phyloP scores from a whole-genome alignment of 495 filamentous ascomycete genomes.

The Penicillium bialowiezense region DNA sequence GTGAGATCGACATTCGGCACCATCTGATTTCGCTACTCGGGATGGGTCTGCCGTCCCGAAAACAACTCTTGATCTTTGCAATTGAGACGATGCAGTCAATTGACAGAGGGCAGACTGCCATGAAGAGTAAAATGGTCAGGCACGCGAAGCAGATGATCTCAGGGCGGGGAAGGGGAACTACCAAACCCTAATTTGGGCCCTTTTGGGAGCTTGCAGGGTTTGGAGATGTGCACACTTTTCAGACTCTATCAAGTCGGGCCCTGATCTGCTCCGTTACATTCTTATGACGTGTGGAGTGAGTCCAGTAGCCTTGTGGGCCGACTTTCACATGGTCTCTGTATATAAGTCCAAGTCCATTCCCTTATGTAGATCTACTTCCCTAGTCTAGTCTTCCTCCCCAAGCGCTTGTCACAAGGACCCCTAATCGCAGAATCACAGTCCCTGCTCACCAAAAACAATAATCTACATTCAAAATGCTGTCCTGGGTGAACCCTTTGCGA shows the following conservation, averaged over 20 bases:
- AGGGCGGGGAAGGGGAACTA: conserved; percentile 7
- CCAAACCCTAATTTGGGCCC: conserved; percentile 9
- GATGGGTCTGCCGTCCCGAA: not conserved
- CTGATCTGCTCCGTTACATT: not conserved
- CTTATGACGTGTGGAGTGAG: conserved; percentile 4
- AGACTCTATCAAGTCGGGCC: not conserved
- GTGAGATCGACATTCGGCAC: conserved; percentile 7
- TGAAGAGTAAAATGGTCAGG: no score
- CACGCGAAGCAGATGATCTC: not conserved
- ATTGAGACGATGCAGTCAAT: not conserved
- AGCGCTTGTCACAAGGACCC: not conserved
- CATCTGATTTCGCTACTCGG: conserved; percentile 1
- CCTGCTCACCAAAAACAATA: no score
- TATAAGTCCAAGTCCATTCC: conserved; percentile 1
- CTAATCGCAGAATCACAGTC: no score
- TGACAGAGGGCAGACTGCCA: no score
- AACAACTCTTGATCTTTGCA: no score
- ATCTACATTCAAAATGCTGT: conserved; percentile 14
- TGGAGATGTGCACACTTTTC: conserved; percentile 1
- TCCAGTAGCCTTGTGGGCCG: not conserved
- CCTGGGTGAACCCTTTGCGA: conserved; percentile 50
- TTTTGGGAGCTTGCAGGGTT: no score
- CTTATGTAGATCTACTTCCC: not conserved
- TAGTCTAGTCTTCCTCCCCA: not conserved
- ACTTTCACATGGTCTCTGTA: conserved; percentile 1